phyloP scores from a whole-genome alignment of 2,329 filamentous ascomycete genomes.

The Trichoderma pleuroti region DNA sequence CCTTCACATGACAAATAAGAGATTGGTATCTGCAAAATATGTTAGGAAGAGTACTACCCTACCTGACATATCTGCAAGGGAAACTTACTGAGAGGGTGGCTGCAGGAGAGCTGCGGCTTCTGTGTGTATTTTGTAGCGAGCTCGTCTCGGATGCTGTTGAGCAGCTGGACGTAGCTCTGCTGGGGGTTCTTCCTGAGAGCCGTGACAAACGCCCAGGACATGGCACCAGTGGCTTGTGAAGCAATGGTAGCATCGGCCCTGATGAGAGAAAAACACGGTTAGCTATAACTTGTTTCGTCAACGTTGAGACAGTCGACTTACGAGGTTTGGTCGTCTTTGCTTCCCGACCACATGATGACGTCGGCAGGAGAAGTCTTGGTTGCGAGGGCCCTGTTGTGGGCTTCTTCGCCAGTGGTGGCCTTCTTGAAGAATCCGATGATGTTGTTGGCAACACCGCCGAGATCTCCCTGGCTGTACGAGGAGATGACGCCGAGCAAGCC shows the following conservation, averaged over 20 bases:
- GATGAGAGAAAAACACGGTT: slow-evolving; percentile 3
- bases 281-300: not conserved
- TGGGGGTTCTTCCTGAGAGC: slow-evolving; percentile 95
- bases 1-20: slow-evolving; percentile 59
- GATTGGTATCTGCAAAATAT: slow-evolving; percentile 51
- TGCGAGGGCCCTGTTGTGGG: slow-evolving; percentile 71
- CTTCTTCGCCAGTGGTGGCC: slow-evolving; percentile 75
- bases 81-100: slow-evolving; percentile 84
- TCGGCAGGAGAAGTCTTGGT: slow-evolving; percentile 95
- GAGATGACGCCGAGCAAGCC: slow-evolving; percentile 59
- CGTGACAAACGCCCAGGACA: slow-evolving; percentile 96
- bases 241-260: slow-evolving; percentile 91
- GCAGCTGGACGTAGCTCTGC: slow-evolving; percentile 93
- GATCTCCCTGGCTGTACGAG: slow-evolving; percentile 65
- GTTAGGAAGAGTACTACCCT: slow-evolving; percentile 22
- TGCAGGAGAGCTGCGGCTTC: slow-evolving; percentile 95
- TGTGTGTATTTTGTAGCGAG: slow-evolving; percentile 83
- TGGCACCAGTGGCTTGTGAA: slow-evolving; percentile 89
- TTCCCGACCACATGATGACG: slow-evolving; percentile 96
- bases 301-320: slow-evolving; percentile 46
- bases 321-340: slow-evolving; percentile 94
- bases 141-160: slow-evolving; percentile 95
- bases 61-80: slow-evolving; percentile 20
- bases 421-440: slow-evolving; percentile 86
- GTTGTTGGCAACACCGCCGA: slow-evolving; percentile 75